These are phyloP conservation scores for Capsicum pubescens DNA, from an alignment of 257 asterid genomes.

Conservation along the genomic window DNA sequence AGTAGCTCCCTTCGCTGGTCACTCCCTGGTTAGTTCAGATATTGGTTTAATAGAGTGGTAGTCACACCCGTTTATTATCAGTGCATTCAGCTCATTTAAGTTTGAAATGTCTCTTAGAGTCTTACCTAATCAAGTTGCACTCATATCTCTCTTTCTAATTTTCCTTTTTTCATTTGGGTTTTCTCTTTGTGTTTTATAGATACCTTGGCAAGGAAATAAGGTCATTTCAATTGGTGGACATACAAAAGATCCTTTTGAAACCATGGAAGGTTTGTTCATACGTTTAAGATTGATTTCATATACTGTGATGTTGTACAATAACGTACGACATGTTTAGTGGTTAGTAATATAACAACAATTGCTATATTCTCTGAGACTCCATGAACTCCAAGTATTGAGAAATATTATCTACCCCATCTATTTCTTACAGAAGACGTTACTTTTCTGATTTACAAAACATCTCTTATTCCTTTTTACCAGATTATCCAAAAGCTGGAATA, in stretches of 20 bases:
- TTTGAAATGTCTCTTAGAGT: background rate
- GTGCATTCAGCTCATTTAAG: background rate
- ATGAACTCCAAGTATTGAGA: too few species aligned
- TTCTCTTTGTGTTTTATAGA: constrained; percentile 47
- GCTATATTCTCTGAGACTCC: too few species aligned
- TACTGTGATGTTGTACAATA: background rate
- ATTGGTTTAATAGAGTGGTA: background rate
- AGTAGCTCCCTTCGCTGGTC: constrained; percentile 79
- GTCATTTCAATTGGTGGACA: constrained; percentile 95
- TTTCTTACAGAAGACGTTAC: too few species aligned
- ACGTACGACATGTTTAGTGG: background rate
- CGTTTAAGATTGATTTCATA: background rate
- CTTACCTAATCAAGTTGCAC: too few species aligned
- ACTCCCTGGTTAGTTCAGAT: constrained; percentile 75
- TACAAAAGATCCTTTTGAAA: constrained; percentile 78
- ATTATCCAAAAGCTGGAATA: too few species aligned
- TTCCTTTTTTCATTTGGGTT: background rate
- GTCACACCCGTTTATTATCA: background rate
- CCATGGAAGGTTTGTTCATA: constrained; percentile 67
- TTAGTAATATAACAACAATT: background rate
- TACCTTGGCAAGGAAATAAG: constrained; percentile 90
- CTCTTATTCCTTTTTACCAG: too few species aligned
- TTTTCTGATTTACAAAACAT: too few species aligned
- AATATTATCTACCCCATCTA: too few species aligned
- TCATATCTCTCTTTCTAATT: background rate